Percentiles rank a stretch among this genome's conserved stretches.
These are phyloP conservation scores for Myxozyma melibiosi DNA, from an alignment of 805 yeast genomes.

Conservation along the genomic window DNA sequence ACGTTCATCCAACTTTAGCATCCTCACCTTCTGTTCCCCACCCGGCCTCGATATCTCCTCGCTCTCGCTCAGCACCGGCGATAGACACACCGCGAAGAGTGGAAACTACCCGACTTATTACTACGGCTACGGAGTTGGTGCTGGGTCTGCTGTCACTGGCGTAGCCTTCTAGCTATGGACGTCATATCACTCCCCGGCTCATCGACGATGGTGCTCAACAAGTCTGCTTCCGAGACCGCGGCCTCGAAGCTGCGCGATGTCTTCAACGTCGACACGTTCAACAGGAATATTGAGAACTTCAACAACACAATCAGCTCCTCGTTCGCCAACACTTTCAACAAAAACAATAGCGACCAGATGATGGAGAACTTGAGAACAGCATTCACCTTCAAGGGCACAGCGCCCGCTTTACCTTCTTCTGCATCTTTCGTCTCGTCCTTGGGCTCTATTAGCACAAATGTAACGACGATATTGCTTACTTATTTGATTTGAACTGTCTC, in stretches of 20 bases:
- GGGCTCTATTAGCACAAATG: conserved; percentile 21
- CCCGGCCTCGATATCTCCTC: neutral
- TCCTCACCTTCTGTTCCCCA: neutral
- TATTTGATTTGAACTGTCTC: neutral
- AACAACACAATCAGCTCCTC: conserved; percentile 5
- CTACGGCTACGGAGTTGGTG: neutral
- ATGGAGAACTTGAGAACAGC: conserved; percentile 9
- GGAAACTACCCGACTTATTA: neutral
- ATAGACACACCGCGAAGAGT: neutral
- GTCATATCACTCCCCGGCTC: conserved; percentile 22
- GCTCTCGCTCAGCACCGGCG: neutral
- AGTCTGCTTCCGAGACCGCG: conserved; percentile 8
- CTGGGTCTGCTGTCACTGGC: neutral
- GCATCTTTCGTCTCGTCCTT: conserved; percentile 16
- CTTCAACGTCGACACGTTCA: conserved; percentile 12
- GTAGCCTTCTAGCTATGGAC: no score
- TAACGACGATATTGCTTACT: neutral
- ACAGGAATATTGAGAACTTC: conserved; percentile 1
- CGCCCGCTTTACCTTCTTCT: conserved; percentile 11
- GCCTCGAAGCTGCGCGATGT: conserved; percentile 24
- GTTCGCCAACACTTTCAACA: conserved; percentile 11
- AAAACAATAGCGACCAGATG: conserved; percentile 10
- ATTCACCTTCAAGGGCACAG: conserved; percentile 3
- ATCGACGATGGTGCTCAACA: conserved; percentile 11
- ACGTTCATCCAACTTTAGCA: neutral